Evolutionary conservation across 495 filamentous ascomycete genomes (phyloP).

Genomic region (Friedmanniomyces endolithicus): DNA sequence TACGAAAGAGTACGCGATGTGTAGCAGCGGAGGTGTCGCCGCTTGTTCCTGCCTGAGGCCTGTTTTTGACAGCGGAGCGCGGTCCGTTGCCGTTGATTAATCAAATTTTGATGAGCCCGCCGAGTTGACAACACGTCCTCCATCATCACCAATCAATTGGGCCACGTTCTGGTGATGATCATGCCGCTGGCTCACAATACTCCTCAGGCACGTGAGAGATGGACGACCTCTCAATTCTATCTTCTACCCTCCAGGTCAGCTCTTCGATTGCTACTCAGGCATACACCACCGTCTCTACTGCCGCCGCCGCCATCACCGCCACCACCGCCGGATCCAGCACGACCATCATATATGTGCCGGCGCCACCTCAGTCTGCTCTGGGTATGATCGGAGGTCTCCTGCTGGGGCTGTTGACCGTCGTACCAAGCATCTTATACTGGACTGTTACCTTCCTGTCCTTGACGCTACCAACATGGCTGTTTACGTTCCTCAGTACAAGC

Average conservation of each 20-base stretch:
- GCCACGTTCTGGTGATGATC: background rate
- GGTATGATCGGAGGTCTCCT: slow-evolving; percentile 18
- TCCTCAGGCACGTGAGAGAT: background rate
- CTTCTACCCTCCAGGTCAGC: background rate
- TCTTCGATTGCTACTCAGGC: background rate
- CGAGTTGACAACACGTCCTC: background rate
- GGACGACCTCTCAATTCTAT: background rate
- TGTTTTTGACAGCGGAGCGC: too few species aligned
- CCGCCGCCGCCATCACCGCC: slow-evolving; percentile 1
- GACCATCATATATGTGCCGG: background rate
- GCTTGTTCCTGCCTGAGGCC: too few species aligned
- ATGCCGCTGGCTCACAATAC: background rate
- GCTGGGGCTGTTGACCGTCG: slow-evolving; percentile 25
- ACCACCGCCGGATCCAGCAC: background rate
- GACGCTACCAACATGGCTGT: slow-evolving; percentile 77
- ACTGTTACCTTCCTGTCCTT: slow-evolving; percentile 75
- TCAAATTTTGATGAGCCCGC: too few species aligned
- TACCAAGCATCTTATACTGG: slow-evolving; percentile 72
- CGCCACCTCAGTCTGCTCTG: slow-evolving; percentile 2
- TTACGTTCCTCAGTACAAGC: slow-evolving; percentile 88
- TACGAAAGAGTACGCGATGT: background rate
- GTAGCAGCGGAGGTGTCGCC: too few species aligned
- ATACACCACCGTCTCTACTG: background rate
- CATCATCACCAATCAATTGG: background rate
- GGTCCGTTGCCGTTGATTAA: too few species aligned